Conservation (phyloP, 495 filamentous ascomycete species). For the Penicillium paxilli region DNA sequence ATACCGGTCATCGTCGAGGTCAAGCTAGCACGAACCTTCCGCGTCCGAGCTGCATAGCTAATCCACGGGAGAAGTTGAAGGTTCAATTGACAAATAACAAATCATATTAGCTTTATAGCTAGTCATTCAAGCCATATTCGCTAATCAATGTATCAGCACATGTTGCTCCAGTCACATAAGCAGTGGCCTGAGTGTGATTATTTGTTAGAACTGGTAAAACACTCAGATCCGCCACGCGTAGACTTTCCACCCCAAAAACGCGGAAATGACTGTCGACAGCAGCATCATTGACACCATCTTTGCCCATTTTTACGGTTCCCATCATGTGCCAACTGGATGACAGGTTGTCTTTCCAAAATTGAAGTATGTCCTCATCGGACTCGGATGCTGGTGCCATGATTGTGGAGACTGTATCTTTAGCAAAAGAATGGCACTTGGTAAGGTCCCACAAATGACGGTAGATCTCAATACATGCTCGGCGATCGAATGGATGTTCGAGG, state of each 20-base stretch:
- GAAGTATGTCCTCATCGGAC: slow-evolving; percentile 57
- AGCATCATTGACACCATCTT: slow-evolving; percentile 39
- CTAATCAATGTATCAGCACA: slow-evolving; percentile 27
- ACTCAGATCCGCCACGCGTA: slow-evolving; percentile 67
- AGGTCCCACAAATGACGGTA: slow-evolving; percentile 48
- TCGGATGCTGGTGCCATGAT: slow-evolving; percentile 46
- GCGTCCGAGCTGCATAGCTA: background rate
- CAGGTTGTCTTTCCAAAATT: slow-evolving; percentile 40
- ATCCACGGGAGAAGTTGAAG: background rate
- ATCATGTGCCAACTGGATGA: slow-evolving; percentile 55
- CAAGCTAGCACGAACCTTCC: background rate
- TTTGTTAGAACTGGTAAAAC: slow-evolving; percentile 57
- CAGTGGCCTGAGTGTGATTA: slow-evolving; percentile 41
- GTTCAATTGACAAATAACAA: background rate
- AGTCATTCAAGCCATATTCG: slow-evolving; percentile 22
- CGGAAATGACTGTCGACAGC: slow-evolving; percentile 58
- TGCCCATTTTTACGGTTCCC: slow-evolving; percentile 65
- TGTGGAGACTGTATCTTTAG: slow-evolving; percentile 43
- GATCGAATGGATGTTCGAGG: slow-evolving; percentile 58
- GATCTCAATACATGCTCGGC: slow-evolving; percentile 54
- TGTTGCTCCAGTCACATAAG: slow-evolving; percentile 34
- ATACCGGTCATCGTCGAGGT: background rate
- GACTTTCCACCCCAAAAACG: slow-evolving; percentile 52
- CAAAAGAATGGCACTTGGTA: slow-evolving; percentile 43
- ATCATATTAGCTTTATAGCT: background rate